These are phyloP conservation scores for Apophysomyces sp. DNA, from an alignment of 371 early-diverging fungal genomes.

Conservation along the genomic window DNA sequence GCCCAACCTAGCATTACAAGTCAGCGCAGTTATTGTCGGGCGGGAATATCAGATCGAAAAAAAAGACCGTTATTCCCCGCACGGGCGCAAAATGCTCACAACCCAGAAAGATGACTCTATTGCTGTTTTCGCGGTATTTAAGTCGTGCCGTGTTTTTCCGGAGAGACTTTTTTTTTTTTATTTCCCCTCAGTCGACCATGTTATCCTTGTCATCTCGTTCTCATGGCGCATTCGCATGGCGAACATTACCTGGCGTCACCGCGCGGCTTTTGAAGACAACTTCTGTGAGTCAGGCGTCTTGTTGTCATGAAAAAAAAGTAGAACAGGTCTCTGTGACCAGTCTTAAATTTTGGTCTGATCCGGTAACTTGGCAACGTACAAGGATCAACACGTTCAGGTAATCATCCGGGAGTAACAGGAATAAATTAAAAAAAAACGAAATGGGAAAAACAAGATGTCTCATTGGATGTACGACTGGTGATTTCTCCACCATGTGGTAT, in stretches of 20 bases:
- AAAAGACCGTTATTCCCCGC: not conserved
- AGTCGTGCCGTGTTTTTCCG: not conserved
- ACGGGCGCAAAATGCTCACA: not conserved
- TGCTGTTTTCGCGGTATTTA: not conserved
- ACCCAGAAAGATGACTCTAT: not conserved
- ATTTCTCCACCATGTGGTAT: slow-evolving; percentile 54
- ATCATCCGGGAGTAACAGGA: too few species aligned
- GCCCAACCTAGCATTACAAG: too few species aligned
- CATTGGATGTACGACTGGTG: slow-evolving; percentile 53
- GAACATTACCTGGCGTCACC: not conserved
- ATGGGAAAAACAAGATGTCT: slow-evolving; percentile 32
- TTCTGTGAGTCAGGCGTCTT: not conserved
- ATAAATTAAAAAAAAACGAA: not conserved
- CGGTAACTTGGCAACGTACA: slow-evolving; percentile 45
- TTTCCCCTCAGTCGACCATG: not conserved
- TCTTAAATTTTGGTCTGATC: slow-evolving; percentile 46
- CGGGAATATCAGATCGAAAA: too few species aligned
- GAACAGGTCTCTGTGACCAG: slow-evolving; percentile 2
- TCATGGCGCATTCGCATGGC: not conserved
- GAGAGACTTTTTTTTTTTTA: not conserved
- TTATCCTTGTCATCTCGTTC: not conserved
- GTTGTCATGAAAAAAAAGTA: slow-evolving; percentile 11
- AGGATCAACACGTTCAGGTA: slow-evolving; percentile 48
- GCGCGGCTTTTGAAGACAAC: not conserved
- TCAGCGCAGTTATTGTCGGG: too few species aligned